A percentile compares a stretch with the other conserved stretches of the same genome.
Evolutionary conservation across 139 green algal species (phyloP).

Genomic region (Closterium sp.): DNA sequence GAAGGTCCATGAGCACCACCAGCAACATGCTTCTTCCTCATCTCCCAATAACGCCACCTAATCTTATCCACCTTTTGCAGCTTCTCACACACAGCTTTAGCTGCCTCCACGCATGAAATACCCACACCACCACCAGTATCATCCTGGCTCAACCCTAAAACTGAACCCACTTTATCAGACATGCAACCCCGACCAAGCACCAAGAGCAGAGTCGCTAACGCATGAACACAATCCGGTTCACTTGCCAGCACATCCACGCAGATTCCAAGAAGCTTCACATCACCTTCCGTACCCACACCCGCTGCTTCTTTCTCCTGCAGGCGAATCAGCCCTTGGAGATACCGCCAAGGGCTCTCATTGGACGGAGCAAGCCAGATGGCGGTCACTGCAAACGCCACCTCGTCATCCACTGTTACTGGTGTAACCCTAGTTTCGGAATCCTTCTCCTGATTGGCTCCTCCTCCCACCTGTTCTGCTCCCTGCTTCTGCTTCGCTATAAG

Average conservation of each 20-base stretch:
- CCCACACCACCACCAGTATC: too few relatives aligned
- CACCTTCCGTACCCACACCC: not conserved
- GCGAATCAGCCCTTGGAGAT: conserved; percentile 49
- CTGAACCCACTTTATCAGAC: not conserved
- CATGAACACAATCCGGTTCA: conserved; percentile 17
- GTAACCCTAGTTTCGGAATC: not conserved
- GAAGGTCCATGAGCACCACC: too few relatives aligned
- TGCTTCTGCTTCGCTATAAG: not conserved
- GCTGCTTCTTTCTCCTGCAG: not conserved
- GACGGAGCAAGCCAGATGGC: conserved; percentile 32
- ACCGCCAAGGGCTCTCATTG: conserved; percentile 55
- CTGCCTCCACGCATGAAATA: not conserved
- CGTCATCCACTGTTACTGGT: not conserved
- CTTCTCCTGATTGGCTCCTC: not conserved
- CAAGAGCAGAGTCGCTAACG: conserved; percentile 3
- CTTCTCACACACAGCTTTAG: not conserved
- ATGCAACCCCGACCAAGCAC: not conserved
- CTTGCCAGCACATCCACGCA: conserved; percentile 3
- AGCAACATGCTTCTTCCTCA: not conserved
- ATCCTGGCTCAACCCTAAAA: not conserved
- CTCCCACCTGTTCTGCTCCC: not conserved
- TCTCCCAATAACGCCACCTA: not conserved
- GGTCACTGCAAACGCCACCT: conserved; percentile 29
- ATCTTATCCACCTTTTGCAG: not conserved
- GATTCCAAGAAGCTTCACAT: not conserved